These are phyloP conservation scores for Talaromyces marneffei DNA, from an alignment of 2,329 filamentous ascomycete genomes.

Conservation along the genomic window DNA sequence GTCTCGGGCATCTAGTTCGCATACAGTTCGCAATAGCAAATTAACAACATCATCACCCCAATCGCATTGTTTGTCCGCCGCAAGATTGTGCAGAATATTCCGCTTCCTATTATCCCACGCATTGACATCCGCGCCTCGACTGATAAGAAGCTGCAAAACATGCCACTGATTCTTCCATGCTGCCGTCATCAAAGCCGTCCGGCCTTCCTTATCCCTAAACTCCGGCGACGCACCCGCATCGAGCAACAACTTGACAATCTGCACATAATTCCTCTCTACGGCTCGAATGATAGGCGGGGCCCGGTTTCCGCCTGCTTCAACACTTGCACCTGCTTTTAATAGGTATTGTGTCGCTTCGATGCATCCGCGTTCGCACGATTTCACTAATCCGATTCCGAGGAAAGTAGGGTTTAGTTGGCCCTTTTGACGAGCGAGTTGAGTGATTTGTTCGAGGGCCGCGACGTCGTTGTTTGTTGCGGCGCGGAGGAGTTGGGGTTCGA, in stretches of 20 bases:
- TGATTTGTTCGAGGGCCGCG: constrained; percentile 26
- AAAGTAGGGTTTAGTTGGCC: constrained; percentile 35
- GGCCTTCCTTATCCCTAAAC: constrained; percentile 41
- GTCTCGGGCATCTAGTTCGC: constrained; percentile 41
- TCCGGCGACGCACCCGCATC: constrained; percentile 30
- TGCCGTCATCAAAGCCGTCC: constrained; percentile 41
- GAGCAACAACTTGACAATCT: constrained; percentile 42
- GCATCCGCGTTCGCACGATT: constrained; percentile 35
- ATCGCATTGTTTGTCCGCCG: constrained; percentile 42
- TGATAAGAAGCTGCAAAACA: constrained; percentile 34
- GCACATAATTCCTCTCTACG: constrained; percentile 36
- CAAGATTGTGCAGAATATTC: constrained; percentile 39
- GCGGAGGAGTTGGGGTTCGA: constrained; percentile 39
- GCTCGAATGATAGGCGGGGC: constrained; percentile 33
- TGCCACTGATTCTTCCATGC: constrained; percentile 40
- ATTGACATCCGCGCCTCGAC: constrained; percentile 32
- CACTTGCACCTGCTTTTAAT: constrained; percentile 34
- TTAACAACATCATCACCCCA: constrained; percentile 44
- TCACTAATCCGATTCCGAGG: constrained; percentile 36
- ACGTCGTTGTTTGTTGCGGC: constrained; percentile 36
- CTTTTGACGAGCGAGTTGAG: constrained; percentile 29
- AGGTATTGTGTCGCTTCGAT: constrained; percentile 30
- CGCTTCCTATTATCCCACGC: constrained; percentile 26
- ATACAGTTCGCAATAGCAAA: constrained; percentile 35
- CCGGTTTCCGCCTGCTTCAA: constrained; percentile 28